A percentile compares a stretch with the other conserved stretches of the same genome.
Conservation (phyloP, 2,329 filamentous ascomycete species). For the Fusarium palustre region DNA sequence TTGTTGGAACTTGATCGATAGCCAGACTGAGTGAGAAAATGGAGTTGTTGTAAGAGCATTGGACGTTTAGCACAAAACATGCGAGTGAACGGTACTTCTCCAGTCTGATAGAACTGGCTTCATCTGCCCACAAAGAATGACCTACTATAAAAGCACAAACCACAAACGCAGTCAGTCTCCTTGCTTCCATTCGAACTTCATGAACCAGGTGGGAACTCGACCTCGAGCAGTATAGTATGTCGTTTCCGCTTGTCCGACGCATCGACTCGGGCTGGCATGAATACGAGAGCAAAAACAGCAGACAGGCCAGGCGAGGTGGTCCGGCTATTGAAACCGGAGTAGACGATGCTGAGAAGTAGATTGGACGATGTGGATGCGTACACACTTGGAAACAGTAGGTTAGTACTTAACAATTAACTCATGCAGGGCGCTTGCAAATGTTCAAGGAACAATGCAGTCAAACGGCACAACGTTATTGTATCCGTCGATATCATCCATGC, state of each 20-base stretch:
- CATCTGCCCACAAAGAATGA: constrained; percentile 18
- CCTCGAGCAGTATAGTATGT: neutral
- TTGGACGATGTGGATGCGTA: neutral
- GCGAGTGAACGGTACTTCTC: neutral
- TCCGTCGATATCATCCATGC: constrained; percentile 22
- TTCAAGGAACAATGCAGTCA: constrained; percentile 16
- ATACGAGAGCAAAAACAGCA: constrained; percentile 13
- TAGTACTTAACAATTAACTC: constrained; percentile 7
- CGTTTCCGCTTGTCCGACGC: constrained; percentile 14
- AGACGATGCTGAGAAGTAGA: constrained; percentile 12
- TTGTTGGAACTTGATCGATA: neutral
- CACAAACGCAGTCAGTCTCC: neutral
- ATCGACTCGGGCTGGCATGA: constrained; percentile 2
- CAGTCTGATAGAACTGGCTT: no score
- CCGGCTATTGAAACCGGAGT: constrained; percentile 14
- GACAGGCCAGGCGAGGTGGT: constrained; percentile 29
- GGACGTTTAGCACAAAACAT: neutral
- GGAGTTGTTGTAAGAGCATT: neutral
- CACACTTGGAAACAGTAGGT: neutral
- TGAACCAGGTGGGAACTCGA: constrained; percentile 40
- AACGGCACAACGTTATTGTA: constrained; percentile 28
- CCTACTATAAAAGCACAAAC: constrained; percentile 26
- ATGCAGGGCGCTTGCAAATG: constrained; percentile 6
- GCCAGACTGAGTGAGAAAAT: neutral
- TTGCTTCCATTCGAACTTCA: constrained; percentile 38